phyloP scores from a whole-genome alignment of 2,329 filamentous ascomycete genomes.

The Emydomyces testavorans region DNA sequence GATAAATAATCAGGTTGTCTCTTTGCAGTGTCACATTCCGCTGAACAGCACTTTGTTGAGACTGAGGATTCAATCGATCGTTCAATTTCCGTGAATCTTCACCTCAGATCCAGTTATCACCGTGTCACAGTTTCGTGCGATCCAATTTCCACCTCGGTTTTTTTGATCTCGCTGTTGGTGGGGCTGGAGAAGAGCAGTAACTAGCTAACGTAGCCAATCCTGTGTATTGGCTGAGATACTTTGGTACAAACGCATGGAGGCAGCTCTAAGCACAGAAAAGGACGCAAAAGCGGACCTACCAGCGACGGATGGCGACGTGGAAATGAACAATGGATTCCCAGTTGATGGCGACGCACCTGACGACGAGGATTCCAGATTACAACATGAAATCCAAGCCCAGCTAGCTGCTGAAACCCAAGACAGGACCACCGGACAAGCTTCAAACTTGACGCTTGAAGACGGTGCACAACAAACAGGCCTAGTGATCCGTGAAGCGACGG shows the following conservation, averaged over 20 bases:
- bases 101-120: too few relatives aligned
- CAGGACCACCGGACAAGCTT: not conserved
- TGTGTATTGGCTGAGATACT: too few relatives aligned
- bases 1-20: conserved; percentile 5
- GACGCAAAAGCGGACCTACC: not conserved
- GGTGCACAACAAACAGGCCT: not conserved
- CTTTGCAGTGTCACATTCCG: not conserved
- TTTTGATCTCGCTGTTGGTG: too few relatives aligned
- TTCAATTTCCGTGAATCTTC: too few relatives aligned
- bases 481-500: conserved; percentile 1
- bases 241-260: not conserved
- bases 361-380: conserved; percentile 16
- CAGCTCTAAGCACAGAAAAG: not conserved
- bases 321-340: conserved; percentile 10
- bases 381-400: conserved; percentile 17
- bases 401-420: conserved; percentile 13
- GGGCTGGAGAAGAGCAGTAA: too few relatives aligned
- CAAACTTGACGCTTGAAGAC: conserved; percentile 1
- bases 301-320: conserved; percentile 6
- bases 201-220: too few relatives aligned
- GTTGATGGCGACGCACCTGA: conserved; percentile 6
- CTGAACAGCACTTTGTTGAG: not conserved
- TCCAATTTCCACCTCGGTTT: too few relatives aligned
- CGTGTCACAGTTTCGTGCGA: too few relatives aligned
- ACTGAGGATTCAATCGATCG: too few relatives aligned